phyloP scores from a whole-genome alignment of 2,329 filamentous ascomycete genomes.

The Colletotrichum melonis region DNA sequence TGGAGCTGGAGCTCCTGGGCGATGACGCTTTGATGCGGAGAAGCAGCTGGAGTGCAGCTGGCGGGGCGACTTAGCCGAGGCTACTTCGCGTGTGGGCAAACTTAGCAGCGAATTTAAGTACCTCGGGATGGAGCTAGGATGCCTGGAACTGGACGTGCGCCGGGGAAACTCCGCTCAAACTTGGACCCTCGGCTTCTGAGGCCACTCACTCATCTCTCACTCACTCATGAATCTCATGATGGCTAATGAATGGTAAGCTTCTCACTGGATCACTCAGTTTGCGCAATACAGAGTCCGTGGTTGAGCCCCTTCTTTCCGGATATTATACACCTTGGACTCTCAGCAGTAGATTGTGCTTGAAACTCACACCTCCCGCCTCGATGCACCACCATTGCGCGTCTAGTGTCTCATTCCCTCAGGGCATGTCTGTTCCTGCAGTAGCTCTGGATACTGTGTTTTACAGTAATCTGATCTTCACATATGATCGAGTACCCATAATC shows the following conservation, averaged over 20 bases:
- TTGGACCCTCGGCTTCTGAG: neutral
- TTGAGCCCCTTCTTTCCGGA: neutral
- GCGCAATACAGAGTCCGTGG: too few relatives aligned
- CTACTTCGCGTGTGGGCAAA: neutral
- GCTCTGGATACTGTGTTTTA: neutral
- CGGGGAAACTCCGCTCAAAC: slow-evolving; percentile 10
- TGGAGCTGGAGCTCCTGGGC: slow-evolving; percentile 9
- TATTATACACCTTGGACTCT: neutral
- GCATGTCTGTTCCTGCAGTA: neutral
- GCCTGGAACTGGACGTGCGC: neutral
- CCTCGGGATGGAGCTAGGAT: neutral
- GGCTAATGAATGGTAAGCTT: neutral
- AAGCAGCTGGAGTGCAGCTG: slow-evolving; percentile 9
- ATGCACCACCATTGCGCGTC: neutral
- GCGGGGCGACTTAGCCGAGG: neutral
- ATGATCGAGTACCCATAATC: neutral
- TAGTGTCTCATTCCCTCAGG: neutral
- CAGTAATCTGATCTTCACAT: neutral
- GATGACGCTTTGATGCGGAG: slow-evolving; percentile 31
- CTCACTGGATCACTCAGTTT: neutral
- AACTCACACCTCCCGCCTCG: neutral
- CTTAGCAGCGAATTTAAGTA: fast-evolving
- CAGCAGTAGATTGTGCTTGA: neutral
- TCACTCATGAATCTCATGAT: neutral
- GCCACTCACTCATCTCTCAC: neutral